Conservation (phyloP, 495 filamentous ascomycete species). For the Massariosphaeria phaeospora region DNA sequence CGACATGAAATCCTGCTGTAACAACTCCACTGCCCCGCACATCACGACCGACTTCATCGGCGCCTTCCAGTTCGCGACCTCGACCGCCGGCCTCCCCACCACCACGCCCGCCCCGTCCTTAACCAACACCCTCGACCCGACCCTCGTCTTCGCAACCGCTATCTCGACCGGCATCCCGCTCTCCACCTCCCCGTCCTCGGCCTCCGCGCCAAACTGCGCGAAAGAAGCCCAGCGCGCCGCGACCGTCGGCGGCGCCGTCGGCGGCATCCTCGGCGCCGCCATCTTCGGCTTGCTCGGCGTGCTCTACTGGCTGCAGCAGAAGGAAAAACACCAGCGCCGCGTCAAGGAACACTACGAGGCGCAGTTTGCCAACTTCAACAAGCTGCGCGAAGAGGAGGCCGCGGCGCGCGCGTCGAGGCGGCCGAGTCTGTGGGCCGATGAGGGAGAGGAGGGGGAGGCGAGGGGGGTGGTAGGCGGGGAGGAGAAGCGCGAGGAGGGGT, state of each 20-base stretch:
- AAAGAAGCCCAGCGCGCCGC: conserved; percentile 11
- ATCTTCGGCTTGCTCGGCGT: neutral
- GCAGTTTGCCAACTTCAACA: conserved; percentile 8
- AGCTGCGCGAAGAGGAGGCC: neutral
- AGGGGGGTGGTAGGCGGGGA: neutral
- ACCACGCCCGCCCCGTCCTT: neutral
- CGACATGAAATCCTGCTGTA: conserved; percentile 20
- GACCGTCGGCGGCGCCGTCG: conserved; percentile 14
- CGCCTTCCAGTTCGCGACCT: conserved; percentile 12
- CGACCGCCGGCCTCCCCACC: conserved; percentile 2
- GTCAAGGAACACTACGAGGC: conserved; percentile 24
- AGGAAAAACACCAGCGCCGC: conserved; percentile 10
- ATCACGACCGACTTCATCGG: conserved; percentile 11
- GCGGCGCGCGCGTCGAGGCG: neutral
- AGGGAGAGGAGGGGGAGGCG: neutral
- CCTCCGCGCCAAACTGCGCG: neutral
- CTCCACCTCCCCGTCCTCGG: neutral
- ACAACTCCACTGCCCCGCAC: conserved; percentile 12
- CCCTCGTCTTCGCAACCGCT: conserved; percentile 2
- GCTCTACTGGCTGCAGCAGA: conserved; percentile 5
- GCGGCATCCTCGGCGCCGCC: conserved; percentile 8
- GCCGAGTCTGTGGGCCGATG: no score
- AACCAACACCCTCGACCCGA: neutral
- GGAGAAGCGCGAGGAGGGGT: neutral
- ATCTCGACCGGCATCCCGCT: neutral